phyloP scores from a whole-genome alignment of 2,329 filamentous ascomycete genomes.

The Achaetomium macrosporum region DNA sequence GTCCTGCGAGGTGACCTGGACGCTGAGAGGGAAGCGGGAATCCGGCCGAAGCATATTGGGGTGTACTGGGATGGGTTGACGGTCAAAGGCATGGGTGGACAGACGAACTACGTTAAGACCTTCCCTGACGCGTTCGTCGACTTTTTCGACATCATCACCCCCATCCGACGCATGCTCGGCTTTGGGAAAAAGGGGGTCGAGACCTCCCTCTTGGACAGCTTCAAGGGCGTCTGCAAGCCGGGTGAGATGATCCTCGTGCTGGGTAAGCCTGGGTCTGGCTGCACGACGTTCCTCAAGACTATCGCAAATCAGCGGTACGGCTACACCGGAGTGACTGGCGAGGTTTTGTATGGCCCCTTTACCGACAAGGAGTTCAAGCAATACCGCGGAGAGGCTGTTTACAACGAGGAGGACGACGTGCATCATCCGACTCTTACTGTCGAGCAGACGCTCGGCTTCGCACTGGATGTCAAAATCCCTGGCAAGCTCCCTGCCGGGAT shows the following conservation, averaged over 20 bases:
- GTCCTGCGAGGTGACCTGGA: conserved; percentile 65
- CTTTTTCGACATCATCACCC: conserved; percentile 70
- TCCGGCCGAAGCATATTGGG: conserved; percentile 72
- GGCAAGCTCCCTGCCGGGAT: conserved; percentile 71
- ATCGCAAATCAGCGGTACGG: conserved; percentile 60
- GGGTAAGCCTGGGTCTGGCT: conserved; percentile 68
- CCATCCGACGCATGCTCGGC: conserved; percentile 57
- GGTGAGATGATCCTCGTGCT: conserved; percentile 88
- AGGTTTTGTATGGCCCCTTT: conserved; percentile 73
- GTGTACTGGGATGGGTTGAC: conserved; percentile 74
- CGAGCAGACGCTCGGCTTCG: conserved; percentile 79
- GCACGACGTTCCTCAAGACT: conserved; percentile 62
- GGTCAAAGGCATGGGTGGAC: conserved; percentile 68
- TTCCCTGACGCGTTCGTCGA: conserved; percentile 72
- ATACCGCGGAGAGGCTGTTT: conserved; percentile 77
- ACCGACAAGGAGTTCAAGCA: conserved; percentile 63
- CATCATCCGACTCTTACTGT: conserved; percentile 83
- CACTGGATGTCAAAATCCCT: conserved; percentile 77
- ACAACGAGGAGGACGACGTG: conserved; percentile 81
- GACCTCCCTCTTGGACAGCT: conserved; percentile 66
- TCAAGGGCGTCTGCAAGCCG: conserved; percentile 64
- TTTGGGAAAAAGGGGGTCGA: conserved; percentile 63
- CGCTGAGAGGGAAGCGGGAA: conserved; percentile 70
- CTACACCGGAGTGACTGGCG: conserved; percentile 53
- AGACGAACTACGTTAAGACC: conserved; percentile 65